phyloP scores from a whole-genome alignment of 495 filamentous ascomycete genomes.

The Poronia punctata region DNA sequence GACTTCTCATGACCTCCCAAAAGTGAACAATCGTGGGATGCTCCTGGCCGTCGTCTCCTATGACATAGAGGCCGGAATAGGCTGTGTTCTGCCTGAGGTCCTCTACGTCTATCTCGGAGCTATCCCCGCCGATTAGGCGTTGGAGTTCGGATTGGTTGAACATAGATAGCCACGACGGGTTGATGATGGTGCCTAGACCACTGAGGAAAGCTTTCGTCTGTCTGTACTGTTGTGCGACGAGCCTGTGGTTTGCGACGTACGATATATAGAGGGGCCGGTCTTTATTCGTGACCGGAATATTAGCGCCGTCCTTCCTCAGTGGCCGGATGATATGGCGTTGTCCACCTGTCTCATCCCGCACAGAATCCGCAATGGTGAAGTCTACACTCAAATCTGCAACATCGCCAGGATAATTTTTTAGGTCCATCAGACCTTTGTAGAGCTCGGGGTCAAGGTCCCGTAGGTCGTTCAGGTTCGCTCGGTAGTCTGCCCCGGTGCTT shows the following conservation, averaged over 20 bases:
- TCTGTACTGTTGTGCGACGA: constrained; percentile 64
- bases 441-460: constrained; percentile 88
- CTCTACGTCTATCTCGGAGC: constrained; percentile 74
- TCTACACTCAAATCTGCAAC: constrained; percentile 77
- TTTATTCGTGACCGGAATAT: constrained; percentile 78
- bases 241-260: constrained; percentile 76
- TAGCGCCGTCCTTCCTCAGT: constrained; percentile 65
- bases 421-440: constrained; percentile 79
- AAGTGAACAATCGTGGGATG: constrained; percentile 81
- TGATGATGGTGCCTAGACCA: constrained; percentile 80
- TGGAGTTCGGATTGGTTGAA: constrained; percentile 96
- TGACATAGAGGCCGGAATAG: constrained; percentile 80
- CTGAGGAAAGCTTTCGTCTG: constrained; percentile 85
- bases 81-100: constrained; percentile 81
- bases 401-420: constrained; percentile 85
- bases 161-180: constrained; percentile 91
- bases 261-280: constrained; percentile 93
- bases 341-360: constrained; percentile 48
- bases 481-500: constrained; percentile 59
- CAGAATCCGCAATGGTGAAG: constrained; percentile 81
- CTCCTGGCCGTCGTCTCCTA: constrained; percentile 81
- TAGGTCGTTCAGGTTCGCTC: constrained; percentile 86
- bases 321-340: constrained; percentile 58
- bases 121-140: constrained; percentile 82
- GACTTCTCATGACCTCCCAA: constrained; percentile 78